These are phyloP conservation scores for Trichoderma lentiforme DNA, from an alignment of 2,329 filamentous ascomycete species.

Conservation along the genomic window DNA sequence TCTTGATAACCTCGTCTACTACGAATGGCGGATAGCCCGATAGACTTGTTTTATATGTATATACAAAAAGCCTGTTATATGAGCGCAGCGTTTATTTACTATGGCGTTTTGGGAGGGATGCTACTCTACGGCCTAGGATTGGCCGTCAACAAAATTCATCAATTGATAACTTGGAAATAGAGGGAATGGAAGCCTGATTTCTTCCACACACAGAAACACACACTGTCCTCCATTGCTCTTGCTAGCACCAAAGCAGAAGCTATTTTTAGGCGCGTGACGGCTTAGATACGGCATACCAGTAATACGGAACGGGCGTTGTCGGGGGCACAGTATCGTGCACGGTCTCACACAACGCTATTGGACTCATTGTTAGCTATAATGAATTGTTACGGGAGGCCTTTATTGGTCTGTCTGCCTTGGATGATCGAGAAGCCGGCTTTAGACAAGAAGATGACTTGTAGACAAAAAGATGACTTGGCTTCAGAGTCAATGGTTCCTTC, in stretches of 20 bases:
- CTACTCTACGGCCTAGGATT: not conserved
- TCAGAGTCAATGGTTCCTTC: not conserved
- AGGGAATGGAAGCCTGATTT: not conserved
- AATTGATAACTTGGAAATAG: not conserved
- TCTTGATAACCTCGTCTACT: not conserved
- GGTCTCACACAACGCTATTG: not conserved
- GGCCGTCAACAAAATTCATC: not conserved
- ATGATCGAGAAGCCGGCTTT: not conserved
- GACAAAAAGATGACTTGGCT: not conserved
- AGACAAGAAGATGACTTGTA: too few species aligned
- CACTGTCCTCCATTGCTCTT: not conserved
- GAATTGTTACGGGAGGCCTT: not conserved
- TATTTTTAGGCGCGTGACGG: constrained; percentile 8
- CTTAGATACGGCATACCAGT: constrained; percentile 4
- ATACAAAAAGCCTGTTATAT: not conserved
- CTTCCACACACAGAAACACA: not conserved
- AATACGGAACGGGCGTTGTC: constrained; percentile 9
- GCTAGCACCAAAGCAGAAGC: not conserved
- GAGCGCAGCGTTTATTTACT: not conserved
- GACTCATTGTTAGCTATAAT: not conserved
- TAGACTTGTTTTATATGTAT: not conserved
- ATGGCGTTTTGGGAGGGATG: not conserved
- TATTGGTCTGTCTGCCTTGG: not conserved
- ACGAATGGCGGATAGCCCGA: not conserved
- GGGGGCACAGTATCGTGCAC: not conserved